Percentiles rank a stretch among this genome's conserved stretches.
These are phyloP conservation scores for Chaetomium olivaceum DNA, from an alignment of 2,329 filamentous ascomycete genomes.

Conservation along the genomic window DNA sequence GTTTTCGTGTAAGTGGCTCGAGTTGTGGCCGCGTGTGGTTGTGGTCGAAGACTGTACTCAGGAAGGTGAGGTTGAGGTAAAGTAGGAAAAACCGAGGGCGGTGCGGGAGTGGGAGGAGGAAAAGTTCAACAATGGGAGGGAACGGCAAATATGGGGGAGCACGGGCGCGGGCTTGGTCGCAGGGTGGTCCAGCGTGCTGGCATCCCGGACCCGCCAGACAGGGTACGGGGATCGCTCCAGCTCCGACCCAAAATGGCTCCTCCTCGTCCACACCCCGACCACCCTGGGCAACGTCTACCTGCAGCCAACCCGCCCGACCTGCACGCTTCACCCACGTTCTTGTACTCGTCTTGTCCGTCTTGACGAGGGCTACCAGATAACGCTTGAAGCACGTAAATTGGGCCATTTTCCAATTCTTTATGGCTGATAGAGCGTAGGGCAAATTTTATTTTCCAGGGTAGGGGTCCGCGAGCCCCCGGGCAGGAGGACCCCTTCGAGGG, in stretches of 20 bases:
- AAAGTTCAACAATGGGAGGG: conserved; percentile 38
- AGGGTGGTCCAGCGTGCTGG: conserved; percentile 25
- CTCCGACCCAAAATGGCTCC: conserved; percentile 34
- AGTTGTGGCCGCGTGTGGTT: conserved; percentile 1
- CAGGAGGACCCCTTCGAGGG: conserved; percentile 21
- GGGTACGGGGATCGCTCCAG: conserved; percentile 30
- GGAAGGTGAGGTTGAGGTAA: conserved; percentile 18
- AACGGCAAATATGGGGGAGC: conserved; percentile 35
- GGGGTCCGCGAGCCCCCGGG: conserved; percentile 29
- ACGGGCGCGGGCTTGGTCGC: conserved; percentile 25
- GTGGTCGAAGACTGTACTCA: conserved; percentile 14
- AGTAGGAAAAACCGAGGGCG: conserved; percentile 7
- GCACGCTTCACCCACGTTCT: conserved; percentile 53
- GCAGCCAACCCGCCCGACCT: conserved; percentile 37
- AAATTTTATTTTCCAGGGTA: conserved; percentile 33
- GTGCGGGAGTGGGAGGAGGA: conserved; percentile 32
- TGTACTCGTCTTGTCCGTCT: conserved; percentile 65
- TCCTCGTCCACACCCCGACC: conserved; percentile 37
- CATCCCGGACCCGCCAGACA: conserved; percentile 32
- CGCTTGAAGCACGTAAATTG: conserved; percentile 37
- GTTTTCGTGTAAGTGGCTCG: conserved; percentile 11
- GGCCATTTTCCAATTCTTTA: conserved; percentile 29
- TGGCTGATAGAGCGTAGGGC: conserved; percentile 6
- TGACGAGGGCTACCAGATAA: conserved; percentile 42
- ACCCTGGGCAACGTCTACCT: conserved; percentile 39